Evolutionary conservation across 2,329 filamentous ascomycete genomes (phyloP).

Genomic region (Whalleya microplaca): DNA sequence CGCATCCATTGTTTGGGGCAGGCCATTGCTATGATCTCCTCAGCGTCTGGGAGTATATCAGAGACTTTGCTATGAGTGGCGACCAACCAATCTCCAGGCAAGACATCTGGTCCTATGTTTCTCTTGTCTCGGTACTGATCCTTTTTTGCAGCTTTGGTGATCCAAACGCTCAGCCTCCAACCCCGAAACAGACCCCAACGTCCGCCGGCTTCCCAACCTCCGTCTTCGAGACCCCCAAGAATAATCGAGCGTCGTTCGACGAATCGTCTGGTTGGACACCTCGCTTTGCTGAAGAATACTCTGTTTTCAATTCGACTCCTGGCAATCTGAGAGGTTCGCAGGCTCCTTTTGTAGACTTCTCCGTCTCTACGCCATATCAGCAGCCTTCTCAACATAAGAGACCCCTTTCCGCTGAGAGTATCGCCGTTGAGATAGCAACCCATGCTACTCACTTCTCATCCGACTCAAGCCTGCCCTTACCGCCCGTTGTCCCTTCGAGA

Average conservation of each 20-base stretch:
- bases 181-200: constrained; percentile 61
- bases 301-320: constrained; percentile 67
- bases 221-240: constrained; percentile 60
- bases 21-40: constrained; percentile 10
- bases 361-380: constrained; percentile 42
- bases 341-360: constrained; percentile 51
- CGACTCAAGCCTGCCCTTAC: constrained; percentile 55
- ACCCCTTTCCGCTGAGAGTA: constrained; percentile 53
- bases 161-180: constrained; percentile 64
- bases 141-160: constrained; percentile 59
- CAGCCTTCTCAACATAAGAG: constrained; percentile 49
- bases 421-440: constrained; percentile 57
- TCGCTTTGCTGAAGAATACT: constrained; percentile 67
- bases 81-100: constrained; percentile 61
- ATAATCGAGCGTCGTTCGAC: constrained; percentile 50
- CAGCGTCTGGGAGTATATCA: constrained; percentile 6
- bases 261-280: constrained; percentile 61
- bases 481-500: constrained; percentile 62
- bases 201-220: constrained; percentile 58
- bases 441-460: constrained; percentile 66
- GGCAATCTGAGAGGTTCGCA: constrained; percentile 57
- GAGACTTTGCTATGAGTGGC: constrained; percentile 64
- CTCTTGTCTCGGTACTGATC: constrained; percentile 27
- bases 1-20: not conserved
- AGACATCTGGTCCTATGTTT: constrained; percentile 30